Evolutionary conservation across 768 basidiomycete species (phyloP).

Genomic region (Brasilioporus rufonigricans): DNA sequence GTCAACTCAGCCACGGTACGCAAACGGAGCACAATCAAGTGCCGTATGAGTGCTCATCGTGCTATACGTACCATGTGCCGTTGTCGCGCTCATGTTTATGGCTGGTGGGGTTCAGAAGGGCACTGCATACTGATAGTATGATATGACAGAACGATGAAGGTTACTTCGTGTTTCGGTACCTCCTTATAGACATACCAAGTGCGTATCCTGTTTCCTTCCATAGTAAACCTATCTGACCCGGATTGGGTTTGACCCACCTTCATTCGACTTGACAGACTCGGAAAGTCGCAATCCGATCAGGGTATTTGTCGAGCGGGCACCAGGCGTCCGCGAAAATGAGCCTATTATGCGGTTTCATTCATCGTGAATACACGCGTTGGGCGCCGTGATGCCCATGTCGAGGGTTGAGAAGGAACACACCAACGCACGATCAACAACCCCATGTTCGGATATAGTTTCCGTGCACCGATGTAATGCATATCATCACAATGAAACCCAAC

Average conservation of each 20-base stretch:
- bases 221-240: not conserved
- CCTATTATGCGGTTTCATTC: slow-evolving; percentile 67
- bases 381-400: slow-evolving; percentile 7
- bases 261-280: slow-evolving; percentile 45
- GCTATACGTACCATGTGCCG: not conserved
- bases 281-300: slow-evolving; percentile 59
- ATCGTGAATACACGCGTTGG: slow-evolving; percentile 20
- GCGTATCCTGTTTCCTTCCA: slow-evolving; percentile 33
- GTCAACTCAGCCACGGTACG: not conserved
- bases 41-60: not conserved
- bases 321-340: slow-evolving; percentile 69
- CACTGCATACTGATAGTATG: slow-evolving; percentile 9
- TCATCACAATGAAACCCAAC: slow-evolving; percentile 22
- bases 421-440: slow-evolving; percentile 9
- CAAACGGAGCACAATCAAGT: not conserved
- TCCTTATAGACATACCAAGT: slow-evolving; percentile 81
- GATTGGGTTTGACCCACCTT: slow-evolving; percentile 5
- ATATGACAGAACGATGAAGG: slow-evolving; percentile 64
- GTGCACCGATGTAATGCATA: slow-evolving; percentile 25
- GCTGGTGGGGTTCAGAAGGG: slow-evolving; percentile 2
- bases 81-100: slow-evolving; percentile 1
- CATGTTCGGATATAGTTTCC: slow-evolving; percentile 15
- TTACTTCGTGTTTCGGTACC: slow-evolving; percentile 74
- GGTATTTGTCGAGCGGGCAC: slow-evolving; percentile 65
- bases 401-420: slow-evolving; percentile 10